Percentiles rank a stretch among this genome's conserved stretches.
phyloP scores from a whole-genome alignment of 345 rosid species.

The Eucalyptus curtisii region DNA sequence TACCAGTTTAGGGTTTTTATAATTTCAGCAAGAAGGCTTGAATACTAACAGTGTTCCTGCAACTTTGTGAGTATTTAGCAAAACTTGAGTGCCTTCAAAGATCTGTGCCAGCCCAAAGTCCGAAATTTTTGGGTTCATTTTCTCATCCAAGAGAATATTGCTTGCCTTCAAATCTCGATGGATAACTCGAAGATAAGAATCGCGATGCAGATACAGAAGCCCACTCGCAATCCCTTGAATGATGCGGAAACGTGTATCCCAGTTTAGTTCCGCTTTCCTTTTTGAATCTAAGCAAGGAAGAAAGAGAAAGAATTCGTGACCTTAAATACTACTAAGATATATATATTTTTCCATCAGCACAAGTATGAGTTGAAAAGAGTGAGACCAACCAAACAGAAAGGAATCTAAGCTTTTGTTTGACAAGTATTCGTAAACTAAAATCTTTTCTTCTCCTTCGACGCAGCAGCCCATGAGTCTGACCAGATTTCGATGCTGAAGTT shows the following conservation, averaged over 20 bases:
- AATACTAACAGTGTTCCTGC: constrained; percentile 9
- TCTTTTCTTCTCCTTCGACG: no score
- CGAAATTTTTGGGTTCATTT: constrained; percentile 21
- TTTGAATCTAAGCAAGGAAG: background rate
- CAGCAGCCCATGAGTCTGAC: no score
- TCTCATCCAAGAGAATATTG: constrained; percentile 15
- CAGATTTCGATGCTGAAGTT: no score
- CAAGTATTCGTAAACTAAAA: no score
- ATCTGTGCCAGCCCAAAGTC: constrained; percentile 25
- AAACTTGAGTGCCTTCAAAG: background rate
- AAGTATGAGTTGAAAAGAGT: no score
- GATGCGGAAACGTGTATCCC: background rate
- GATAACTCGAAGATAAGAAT: constrained; percentile 16
- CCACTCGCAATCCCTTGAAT: constrained; percentile 22
- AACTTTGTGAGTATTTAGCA: constrained; percentile 3
- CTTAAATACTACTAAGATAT: background rate
- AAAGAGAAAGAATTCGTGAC: background rate
- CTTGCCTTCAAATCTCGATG: constrained; percentile 23
- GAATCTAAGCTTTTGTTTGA: no score
- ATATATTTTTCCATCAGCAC: background rate
- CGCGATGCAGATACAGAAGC: constrained; percentile 17
- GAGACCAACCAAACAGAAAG: no score
- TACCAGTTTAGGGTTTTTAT: no score
- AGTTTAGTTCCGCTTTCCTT: background rate
- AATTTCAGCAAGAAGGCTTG: no score